These are phyloP conservation scores for Euphorbia schlechtendalii DNA, from an alignment of 441 rosid species.

Conservation along the genomic window DNA sequence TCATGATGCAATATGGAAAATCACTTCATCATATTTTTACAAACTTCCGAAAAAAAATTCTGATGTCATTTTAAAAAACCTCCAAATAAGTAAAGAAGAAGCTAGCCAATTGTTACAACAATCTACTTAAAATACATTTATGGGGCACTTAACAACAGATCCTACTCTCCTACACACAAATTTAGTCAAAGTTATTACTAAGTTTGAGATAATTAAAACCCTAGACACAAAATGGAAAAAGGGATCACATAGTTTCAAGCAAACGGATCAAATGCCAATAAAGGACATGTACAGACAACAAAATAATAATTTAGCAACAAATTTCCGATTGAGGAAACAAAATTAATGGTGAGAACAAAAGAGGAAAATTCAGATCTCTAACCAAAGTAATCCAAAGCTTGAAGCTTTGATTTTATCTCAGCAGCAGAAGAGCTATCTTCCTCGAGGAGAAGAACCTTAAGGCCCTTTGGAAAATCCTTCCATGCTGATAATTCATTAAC, in stretches of 20 bases:
- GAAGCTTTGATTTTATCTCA: constrained; percentile 68
- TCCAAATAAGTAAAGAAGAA: neutral
- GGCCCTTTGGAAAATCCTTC: constrained; percentile 96
- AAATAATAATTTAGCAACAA: too few relatives aligned
- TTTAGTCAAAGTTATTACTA: constrained; percentile 10
- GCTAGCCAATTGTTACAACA: too few relatives aligned
- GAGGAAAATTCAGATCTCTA: constrained; percentile 26
- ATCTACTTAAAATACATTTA: constrained; percentile 9
- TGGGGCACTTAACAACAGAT: constrained; percentile 11
- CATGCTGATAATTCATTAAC: constrained; percentile 75
- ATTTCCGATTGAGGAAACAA: too few relatives aligned
- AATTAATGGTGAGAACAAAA: constrained; percentile 8
- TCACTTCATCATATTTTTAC: too few relatives aligned
- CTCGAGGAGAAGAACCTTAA: constrained; percentile 80
- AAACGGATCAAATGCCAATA: constrained; percentile 12
- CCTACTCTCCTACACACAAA: constrained; percentile 13
- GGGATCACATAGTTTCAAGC: neutral
- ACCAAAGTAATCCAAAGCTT: constrained; percentile 91
- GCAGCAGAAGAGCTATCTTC: constrained; percentile 46
- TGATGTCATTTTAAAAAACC: neutral
- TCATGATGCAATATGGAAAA: too few relatives aligned
- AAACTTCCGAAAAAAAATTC: neutral
- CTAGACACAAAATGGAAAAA: constrained; percentile 13
- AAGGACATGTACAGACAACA: constrained; percentile 13
- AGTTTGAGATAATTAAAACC: constrained; percentile 12